Evolutionary conservation across 139 green algal genomes (phyloP).

Genomic region (Gonium pectorale): DNA sequence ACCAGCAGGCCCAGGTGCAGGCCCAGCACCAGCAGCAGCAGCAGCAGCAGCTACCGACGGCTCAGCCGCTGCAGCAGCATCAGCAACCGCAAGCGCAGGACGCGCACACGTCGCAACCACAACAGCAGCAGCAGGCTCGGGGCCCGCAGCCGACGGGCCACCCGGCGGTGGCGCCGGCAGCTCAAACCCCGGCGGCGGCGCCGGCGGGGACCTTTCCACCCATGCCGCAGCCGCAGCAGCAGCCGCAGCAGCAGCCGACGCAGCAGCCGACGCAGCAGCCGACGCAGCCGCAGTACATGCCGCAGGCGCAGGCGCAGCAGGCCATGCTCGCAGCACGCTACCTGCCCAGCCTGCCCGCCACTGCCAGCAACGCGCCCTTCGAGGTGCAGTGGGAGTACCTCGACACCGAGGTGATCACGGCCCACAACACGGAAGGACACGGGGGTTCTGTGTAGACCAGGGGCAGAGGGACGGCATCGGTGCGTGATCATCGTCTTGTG

Average conservation of each 20-base stretch:
- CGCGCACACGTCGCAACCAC: background rate
- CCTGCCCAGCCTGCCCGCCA: background rate
- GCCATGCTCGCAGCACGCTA: background rate
- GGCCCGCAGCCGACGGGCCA: background rate
- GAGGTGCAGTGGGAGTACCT: slow-evolving; percentile 44
- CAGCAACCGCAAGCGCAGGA: background rate
- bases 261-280: background rate
- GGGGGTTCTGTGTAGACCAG: too few species aligned
- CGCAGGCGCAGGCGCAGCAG: background rate
- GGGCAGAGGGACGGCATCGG: too few species aligned
- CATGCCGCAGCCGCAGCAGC: background rate
- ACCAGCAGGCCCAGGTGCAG: background rate
- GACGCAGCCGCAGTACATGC: background rate
- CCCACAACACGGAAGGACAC: too few species aligned
- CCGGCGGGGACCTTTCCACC: too few species aligned
- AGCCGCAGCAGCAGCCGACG: too few species aligned
- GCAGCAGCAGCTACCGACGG: background rate
- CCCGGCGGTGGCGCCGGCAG: too few species aligned
- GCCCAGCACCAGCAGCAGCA: background rate
- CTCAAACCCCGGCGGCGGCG: too few species aligned
- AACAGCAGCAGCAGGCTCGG: background rate
- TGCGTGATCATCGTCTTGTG: too few species aligned
- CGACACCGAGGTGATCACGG: slow-evolving; percentile 24
- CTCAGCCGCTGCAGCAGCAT: background rate
- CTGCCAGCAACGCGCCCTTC: slow-evolving; percentile 3